These are phyloP conservation scores for Mucor mucedo DNA, from an alignment of 371 early-diverging fungal genomes.

Conservation along the genomic window DNA sequence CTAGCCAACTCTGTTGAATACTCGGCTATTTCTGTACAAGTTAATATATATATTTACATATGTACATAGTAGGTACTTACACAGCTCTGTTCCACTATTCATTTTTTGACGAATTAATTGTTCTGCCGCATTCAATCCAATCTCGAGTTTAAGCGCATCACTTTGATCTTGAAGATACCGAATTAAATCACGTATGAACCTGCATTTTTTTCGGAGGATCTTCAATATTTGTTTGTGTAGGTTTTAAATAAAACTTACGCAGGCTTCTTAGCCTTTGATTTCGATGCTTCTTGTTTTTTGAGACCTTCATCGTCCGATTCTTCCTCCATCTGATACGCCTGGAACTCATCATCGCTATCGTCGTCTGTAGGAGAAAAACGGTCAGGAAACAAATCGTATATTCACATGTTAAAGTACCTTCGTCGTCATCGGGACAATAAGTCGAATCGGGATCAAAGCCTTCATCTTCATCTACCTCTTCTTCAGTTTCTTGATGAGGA, in stretches of 20 bases:
- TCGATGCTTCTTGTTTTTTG: slow-evolving; percentile 8
- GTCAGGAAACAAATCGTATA: background rate
- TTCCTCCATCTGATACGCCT: slow-evolving; percentile 55
- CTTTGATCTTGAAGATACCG: slow-evolving; percentile 41
- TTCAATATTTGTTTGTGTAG: background rate
- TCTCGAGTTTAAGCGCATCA: slow-evolving; percentile 50
- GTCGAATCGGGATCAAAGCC: slow-evolving; percentile 46
- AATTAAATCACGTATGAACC: slow-evolving; percentile 48
- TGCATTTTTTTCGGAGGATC: slow-evolving; percentile 9
- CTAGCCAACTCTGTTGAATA: slow-evolving; percentile 33
- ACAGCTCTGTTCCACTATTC: slow-evolving; percentile 42
- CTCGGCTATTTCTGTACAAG: slow-evolving; percentile 30
- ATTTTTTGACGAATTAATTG: slow-evolving; percentile 44
- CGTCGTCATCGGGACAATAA: slow-evolving; percentile 8
- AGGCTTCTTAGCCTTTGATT: slow-evolving; percentile 33
- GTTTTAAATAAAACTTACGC: slow-evolving; percentile 25
- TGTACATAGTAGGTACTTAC: slow-evolving; percentile 22
- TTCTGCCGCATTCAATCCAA: slow-evolving; percentile 47
- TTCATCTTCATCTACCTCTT: slow-evolving; percentile 30
- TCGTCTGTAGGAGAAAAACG: background rate
- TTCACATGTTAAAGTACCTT: background rate
- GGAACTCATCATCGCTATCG: slow-evolving; percentile 46
- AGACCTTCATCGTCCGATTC: slow-evolving; percentile 51
- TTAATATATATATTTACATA: background rate
- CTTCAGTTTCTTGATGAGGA: slow-evolving; percentile 14